These are phyloP conservation scores for Phytophthora sojae DNA, from an alignment of 352 stramenopile genomes.

Conservation along the genomic window DNA sequence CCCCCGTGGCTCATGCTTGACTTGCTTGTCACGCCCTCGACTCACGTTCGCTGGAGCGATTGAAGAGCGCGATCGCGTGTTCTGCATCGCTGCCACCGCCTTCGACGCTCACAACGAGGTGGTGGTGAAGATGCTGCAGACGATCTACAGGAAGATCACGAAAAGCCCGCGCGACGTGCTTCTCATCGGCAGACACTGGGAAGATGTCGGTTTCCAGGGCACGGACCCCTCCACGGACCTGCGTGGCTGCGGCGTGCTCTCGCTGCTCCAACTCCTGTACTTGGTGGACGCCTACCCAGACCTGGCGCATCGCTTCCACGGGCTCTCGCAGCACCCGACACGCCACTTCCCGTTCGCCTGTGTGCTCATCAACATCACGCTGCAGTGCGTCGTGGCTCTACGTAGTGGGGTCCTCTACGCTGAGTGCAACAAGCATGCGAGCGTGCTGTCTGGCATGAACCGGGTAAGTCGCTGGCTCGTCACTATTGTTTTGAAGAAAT, in stretches of 20 bases:
- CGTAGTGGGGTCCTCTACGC: conserved; percentile 69
- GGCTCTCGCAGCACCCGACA: conserved; percentile 57
- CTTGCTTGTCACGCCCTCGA: conserved; percentile 62
- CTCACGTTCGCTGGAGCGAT: conserved; percentile 61
- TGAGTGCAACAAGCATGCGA: conserved; percentile 72
- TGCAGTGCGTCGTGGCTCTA: conserved; percentile 74
- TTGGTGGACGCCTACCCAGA: conserved; percentile 73
- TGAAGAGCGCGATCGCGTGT: conserved; percentile 78
- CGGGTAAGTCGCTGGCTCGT: conserved; percentile 33
- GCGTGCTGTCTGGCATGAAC: conserved; percentile 65
- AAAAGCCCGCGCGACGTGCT: conserved; percentile 43
- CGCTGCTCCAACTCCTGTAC: conserved; percentile 86
- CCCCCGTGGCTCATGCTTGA: conserved; percentile 57
- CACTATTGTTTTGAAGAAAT: background rate
- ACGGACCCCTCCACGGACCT: conserved; percentile 89
- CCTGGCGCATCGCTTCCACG: conserved; percentile 56
- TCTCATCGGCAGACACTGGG: conserved; percentile 82
- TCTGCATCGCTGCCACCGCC: conserved; percentile 67
- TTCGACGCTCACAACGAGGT: conserved; percentile 59
- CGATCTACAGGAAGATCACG: conserved; percentile 64
- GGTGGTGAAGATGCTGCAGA: conserved; percentile 67
- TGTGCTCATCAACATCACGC: conserved; percentile 77
- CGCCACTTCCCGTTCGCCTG: conserved; percentile 82
- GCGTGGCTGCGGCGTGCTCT: conserved; percentile 84
- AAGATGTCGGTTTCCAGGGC: conserved; percentile 91